phyloP scores from a whole-genome alignment of 1,139 yeast species.

The Protomyces inouyei region DNA sequence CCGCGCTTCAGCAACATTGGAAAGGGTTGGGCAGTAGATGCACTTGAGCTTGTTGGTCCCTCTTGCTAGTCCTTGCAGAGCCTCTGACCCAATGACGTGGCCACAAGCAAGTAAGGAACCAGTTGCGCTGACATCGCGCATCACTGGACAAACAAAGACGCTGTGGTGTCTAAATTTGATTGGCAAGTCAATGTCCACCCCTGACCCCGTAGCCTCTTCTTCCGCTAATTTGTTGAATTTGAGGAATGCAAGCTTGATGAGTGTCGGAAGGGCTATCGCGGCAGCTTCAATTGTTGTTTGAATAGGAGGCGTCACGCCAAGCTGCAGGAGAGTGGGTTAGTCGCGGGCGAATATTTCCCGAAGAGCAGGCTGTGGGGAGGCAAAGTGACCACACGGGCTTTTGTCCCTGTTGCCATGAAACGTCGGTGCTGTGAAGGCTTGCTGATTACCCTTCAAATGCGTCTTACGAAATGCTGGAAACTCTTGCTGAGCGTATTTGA shows the following conservation, averaged over 20 bases:
- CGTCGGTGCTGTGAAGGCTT: no score
- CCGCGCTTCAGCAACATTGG: conserved; percentile 30
- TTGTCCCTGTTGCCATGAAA: no score
- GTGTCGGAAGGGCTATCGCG: conserved; percentile 63
- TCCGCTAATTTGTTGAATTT: not conserved
- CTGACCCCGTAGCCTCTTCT: conserved; percentile 2
- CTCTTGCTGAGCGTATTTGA: no score
- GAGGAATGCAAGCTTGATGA: conserved; percentile 57
- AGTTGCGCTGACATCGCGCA: conserved; percentile 70
- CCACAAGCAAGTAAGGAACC: conserved; percentile 57
- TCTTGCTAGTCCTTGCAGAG: conserved; percentile 15
- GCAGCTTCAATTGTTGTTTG: conserved; percentile 67
- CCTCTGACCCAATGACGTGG: conserved; percentile 27
- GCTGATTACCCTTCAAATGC: no score
- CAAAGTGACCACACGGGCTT: no score
- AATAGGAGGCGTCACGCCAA: conserved; percentile 67
- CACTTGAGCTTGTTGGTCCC: conserved; percentile 46
- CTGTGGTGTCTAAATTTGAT: conserved; percentile 60
- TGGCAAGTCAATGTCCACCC: conserved; percentile 54
- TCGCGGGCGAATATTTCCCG: no score
- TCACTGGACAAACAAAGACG: conserved; percentile 83
- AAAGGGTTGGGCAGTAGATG: conserved; percentile 58
- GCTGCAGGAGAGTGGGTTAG: conserved; percentile 51
- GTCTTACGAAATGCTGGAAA: no score
- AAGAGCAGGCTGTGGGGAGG: no score